A percentile compares a stretch with the other conserved stretches of the same genome.
phyloP scores from a whole-genome alignment of 805 yeast species.

The Yarrowia sp. region DNA sequence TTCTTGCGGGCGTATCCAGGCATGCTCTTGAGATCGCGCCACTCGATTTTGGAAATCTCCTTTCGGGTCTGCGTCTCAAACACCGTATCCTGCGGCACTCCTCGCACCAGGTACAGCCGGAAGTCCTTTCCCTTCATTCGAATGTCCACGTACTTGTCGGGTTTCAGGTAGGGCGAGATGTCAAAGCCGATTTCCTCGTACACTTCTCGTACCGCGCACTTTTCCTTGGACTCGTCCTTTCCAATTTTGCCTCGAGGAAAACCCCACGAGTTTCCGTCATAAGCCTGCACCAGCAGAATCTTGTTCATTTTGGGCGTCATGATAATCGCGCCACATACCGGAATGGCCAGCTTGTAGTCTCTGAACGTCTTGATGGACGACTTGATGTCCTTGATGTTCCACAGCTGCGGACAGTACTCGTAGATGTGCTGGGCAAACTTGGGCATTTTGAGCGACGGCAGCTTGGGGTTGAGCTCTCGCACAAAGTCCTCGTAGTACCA shows the following conservation, averaged over 20 bases:
- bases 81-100: conserved; percentile 75
- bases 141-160: conserved; percentile 78
- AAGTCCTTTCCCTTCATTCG: conserved; percentile 83
- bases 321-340: conserved; percentile 95
- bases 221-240: conserved; percentile 85
- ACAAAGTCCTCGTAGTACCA: conserved; percentile 94
- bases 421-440: conserved; percentile 76
- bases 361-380: conserved; percentile 82
- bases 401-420: conserved; percentile 68
- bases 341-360: conserved; percentile 84
- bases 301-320: conserved; percentile 74
- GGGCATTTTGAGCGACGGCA: conserved; percentile 81
- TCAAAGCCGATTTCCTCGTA: conserved; percentile 94
- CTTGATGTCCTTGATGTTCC: conserved; percentile 48
- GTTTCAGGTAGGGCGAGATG: conserved; percentile 68
- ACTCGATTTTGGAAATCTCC: conserved; percentile 83
- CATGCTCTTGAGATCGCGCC: conserved; percentile 57
- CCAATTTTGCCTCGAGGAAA: conserved; percentile 97
- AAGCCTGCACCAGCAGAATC: conserved; percentile 81
- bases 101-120: conserved; percentile 76
- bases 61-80: conserved; percentile 85
- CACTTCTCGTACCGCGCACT: conserved; percentile 91
- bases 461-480: conserved; percentile 69
- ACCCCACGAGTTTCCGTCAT: conserved; percentile 82
- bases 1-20: conserved; percentile 47